phyloP scores from a whole-genome alignment of 768 basidiomycete genomes.

The Leucosporidium scottii region DNA sequence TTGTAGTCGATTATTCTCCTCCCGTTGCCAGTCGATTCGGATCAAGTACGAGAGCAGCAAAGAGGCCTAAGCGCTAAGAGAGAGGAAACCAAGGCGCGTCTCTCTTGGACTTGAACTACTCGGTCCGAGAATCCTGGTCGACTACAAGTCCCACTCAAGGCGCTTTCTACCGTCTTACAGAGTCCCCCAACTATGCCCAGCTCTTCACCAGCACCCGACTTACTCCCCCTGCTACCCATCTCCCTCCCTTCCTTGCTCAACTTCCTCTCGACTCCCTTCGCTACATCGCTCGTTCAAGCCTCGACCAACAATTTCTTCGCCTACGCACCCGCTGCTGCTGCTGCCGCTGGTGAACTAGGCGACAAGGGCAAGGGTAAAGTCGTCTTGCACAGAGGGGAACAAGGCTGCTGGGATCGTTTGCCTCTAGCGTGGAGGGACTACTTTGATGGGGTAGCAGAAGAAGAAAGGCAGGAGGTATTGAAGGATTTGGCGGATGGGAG shows the following conservation, averaged over 20 bases:
- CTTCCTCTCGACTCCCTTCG: conserved; percentile 3
- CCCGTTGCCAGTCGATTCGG: no score
- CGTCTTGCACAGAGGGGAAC: not conserved
- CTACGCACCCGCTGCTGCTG: no score
- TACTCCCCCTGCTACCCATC: not conserved
- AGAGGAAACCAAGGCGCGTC: not conserved
- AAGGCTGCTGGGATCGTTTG: conserved; percentile 8
- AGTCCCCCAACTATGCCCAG: not conserved
- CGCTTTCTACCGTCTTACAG: not conserved
- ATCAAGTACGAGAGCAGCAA: no score
- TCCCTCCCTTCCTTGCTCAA: not conserved
- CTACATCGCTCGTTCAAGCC: not conserved
- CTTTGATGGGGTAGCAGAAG: conserved; percentile 2
- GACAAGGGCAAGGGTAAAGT: not conserved
- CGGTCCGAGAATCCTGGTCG: no score
- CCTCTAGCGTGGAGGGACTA: conserved; percentile 10
- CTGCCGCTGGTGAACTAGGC: no score
- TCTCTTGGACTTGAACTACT: not conserved
- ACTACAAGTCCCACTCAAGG: not conserved
- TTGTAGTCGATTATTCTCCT: no score
- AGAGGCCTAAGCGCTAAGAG: no score
- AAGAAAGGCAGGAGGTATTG: not conserved
- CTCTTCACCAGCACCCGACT: no score
- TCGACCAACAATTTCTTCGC: conserved; percentile 22
- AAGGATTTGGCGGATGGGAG: not conserved